Conservation (phyloP, 73 alveolate species). For the Paramecium caudatum region DNA sequence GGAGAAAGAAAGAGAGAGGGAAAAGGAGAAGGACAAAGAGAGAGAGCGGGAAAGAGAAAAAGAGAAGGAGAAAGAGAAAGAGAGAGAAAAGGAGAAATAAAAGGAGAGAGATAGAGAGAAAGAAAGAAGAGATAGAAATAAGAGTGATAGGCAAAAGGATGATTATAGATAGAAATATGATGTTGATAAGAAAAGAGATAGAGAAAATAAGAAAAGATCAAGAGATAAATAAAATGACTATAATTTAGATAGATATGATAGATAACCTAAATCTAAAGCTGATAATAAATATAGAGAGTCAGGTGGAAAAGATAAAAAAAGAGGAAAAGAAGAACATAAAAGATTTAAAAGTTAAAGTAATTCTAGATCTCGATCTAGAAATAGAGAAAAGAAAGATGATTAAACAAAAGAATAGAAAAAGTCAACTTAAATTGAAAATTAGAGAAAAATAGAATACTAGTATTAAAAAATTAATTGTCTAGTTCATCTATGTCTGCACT, state of each 20-base stretch:
- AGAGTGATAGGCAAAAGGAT: neutral
- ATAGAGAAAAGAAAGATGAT: conserved; percentile 3
- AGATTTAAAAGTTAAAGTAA: neutral
- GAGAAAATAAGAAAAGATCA: neutral
- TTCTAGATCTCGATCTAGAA: conserved; percentile 31
- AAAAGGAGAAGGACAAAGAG: neutral
- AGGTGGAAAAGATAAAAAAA: conserved; percentile 4
- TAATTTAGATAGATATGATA: neutral
- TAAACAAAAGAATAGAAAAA: neutral
- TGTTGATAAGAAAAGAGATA: neutral
- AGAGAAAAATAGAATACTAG: conserved; percentile 27
- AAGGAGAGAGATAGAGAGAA: neutral
- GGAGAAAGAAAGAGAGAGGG: neutral
- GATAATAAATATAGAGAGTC: too few species aligned
- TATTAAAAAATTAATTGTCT: conserved; percentile 9
- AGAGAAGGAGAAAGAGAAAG: neutral
- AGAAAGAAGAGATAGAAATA: conserved; percentile 4
- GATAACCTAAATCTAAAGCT: too few species aligned
- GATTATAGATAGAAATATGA: neutral
- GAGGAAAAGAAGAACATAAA: neutral
- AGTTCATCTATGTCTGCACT: conserved; percentile 41
- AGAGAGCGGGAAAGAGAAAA: neutral
- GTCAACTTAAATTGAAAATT: neutral
- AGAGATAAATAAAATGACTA: neutral
- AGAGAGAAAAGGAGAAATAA: neutral